A percentile compares a stretch with the other conserved stretches of the same genome.
phyloP scores from a whole-genome alignment of 73 alveolate species.

The Paramecium sexaurelia region DNA sequence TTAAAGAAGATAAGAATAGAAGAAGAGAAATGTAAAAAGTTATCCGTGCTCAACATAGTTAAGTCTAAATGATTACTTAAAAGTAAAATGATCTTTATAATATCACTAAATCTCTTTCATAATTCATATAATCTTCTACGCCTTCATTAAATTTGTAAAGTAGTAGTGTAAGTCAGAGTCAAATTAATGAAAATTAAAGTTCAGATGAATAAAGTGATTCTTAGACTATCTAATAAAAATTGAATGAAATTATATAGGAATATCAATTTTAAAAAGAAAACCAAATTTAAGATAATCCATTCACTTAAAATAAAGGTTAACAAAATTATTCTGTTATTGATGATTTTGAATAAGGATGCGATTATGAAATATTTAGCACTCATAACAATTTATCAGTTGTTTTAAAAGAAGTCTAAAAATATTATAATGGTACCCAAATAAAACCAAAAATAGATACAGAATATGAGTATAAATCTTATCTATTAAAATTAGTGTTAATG shows the following conservation, averaged over 20 bases:
- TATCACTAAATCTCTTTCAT: neutral
- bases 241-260: neutral
- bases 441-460: slow-evolving; percentile 56
- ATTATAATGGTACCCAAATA: neutral
- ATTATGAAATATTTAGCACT: neutral
- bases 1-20: neutral
- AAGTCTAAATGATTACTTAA: neutral
- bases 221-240: neutral
- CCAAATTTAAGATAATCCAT: neutral
- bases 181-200: neutral
- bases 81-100: neutral
- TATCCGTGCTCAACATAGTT: neutral
- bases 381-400: slow-evolving; percentile 39
- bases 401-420: slow-evolving; percentile 8
- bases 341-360: neutral
- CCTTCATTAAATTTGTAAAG: neutral
- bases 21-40: neutral
- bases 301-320: neutral
- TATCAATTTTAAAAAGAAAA: neutral
- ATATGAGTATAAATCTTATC: neutral
- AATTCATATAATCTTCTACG: neutral
- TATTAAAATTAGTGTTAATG: neutral
- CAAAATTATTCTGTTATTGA: neutral
- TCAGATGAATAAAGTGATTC: neutral
- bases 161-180: neutral